A percentile compares a stretch with the other conserved stretches of the same genome.
phyloP scores from a whole-genome alignment of 2,329 filamentous ascomycete genomes.

The Diaporthe aspalathi region DNA sequence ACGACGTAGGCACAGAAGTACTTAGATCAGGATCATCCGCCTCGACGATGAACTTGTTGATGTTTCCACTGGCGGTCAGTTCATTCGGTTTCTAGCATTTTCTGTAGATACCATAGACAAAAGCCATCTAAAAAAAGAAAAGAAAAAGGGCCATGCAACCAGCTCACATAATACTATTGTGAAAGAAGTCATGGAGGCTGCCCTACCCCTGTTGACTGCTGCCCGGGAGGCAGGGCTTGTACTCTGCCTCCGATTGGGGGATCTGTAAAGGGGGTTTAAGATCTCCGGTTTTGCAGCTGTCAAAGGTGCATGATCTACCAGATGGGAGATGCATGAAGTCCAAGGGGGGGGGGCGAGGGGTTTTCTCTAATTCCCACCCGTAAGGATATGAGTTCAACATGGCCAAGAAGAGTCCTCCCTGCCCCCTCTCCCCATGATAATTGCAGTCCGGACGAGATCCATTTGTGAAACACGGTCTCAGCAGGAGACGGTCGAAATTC shows the following conservation, averaged over 20 bases:
- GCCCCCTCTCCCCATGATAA: neutral
- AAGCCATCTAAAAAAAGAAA: neutral
- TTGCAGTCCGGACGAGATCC: neutral
- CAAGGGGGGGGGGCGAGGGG: no score
- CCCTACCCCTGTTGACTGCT: conserved; percentile 18
- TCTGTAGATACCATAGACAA: no score
- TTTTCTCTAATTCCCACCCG: neutral
- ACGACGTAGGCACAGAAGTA: neutral
- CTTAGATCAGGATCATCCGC: neutral
- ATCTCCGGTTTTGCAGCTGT: conserved; percentile 34
- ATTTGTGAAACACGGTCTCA: conserved; percentile 12
- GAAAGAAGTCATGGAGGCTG: neutral
- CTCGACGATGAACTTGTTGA: neutral
- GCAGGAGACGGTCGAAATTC: neutral
- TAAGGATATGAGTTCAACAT: neutral
- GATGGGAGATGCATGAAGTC: conserved; percentile 20
- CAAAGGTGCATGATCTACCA: conserved; percentile 34
- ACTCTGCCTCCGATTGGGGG: conserved; percentile 22
- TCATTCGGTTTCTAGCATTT: neutral
- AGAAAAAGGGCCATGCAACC: neutral
- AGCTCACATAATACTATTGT: neutral
- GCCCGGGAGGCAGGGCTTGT: conserved; percentile 1
- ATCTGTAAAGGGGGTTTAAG: conserved; percentile 8
- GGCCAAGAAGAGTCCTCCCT: neutral
- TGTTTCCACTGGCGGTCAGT: neutral